These are phyloP conservation scores for Alternaria alternata DNA, from an alignment of 2,329 filamentous ascomycete genomes.

Conservation along the genomic window DNA sequence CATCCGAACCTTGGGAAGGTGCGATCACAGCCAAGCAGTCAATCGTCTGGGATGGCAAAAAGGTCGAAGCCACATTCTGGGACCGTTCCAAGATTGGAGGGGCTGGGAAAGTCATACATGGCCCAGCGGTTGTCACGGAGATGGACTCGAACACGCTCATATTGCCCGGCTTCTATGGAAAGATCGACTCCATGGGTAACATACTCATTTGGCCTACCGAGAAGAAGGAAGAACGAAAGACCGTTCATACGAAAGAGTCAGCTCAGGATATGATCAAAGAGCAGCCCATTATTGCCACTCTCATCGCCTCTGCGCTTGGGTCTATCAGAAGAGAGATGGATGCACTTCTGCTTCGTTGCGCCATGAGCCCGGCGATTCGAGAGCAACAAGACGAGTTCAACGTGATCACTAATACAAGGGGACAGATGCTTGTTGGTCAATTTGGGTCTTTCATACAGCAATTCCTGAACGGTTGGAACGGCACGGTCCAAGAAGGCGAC, in stretches of 20 bases:
- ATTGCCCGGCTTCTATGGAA: conserved; percentile 57
- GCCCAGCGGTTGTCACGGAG: conserved; percentile 59
- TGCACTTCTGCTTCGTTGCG: conserved; percentile 59
- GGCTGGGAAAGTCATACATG: conserved; percentile 52
- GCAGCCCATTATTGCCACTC: conserved; percentile 55
- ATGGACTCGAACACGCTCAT: conserved; percentile 63
- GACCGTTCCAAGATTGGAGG: conserved; percentile 54
- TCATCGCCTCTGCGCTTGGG: conserved; percentile 56
- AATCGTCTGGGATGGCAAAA: conserved; percentile 54
- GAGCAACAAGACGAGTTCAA: conserved; percentile 64
- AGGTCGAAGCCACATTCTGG: conserved; percentile 55
- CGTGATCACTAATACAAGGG: conserved; percentile 59
- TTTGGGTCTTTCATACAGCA: conserved; percentile 61
- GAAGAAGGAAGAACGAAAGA: conserved; percentile 35
- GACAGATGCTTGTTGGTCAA: conserved; percentile 62
- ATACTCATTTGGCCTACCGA: conserved; percentile 57
- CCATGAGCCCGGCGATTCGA: conserved; percentile 61
- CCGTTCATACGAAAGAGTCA: conserved; percentile 48
- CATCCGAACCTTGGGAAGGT: conserved; percentile 41
- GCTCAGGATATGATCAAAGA: conserved; percentile 50
- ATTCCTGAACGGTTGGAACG: conserved; percentile 58
- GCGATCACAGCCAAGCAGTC: conserved; percentile 51
- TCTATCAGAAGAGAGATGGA: conserved; percentile 62
- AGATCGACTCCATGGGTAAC: conserved; percentile 59
- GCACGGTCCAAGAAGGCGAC: conserved; percentile 59